Percentiles rank a stretch among this genome's conserved stretches.
These are phyloP conservation scores for Oemleria cerasiformis DNA, from an alignment of 306 rosid species.

Conservation along the genomic window DNA sequence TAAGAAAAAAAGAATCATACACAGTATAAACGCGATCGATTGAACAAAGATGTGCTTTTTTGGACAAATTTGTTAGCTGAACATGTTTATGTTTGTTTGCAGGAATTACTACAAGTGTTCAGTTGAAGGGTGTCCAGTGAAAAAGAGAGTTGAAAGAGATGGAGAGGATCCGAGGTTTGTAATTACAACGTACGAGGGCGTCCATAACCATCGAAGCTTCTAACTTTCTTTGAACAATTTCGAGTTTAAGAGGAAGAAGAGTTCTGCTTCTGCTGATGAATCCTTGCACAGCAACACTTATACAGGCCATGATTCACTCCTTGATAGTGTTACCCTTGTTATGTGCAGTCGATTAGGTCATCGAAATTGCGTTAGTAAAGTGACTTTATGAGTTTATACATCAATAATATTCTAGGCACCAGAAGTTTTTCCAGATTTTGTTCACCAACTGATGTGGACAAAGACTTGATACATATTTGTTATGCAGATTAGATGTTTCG, in stretches of 20 bases:
- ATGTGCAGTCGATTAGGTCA: not conserved
- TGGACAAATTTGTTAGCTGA: not conserved
- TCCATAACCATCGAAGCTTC: slow-evolving; percentile 59
- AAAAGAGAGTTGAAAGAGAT: slow-evolving; percentile 96
- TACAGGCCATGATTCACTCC: too few relatives aligned
- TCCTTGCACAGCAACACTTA: not conserved
- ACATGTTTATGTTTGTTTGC: slow-evolving; percentile 20
- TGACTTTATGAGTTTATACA: not conserved
- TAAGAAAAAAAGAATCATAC: slow-evolving; percentile 10
- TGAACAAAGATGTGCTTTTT: not conserved
- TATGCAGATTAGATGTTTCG: not conserved
- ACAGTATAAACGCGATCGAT: not conserved
- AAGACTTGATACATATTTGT: not conserved
- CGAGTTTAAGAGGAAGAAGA: not conserved
- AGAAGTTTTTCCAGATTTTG: not conserved
- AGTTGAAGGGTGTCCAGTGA: slow-evolving; percentile 76
- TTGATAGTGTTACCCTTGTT: not conserved
- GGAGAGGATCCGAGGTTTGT: slow-evolving; percentile 63
- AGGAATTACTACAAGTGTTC: slow-evolving; percentile 92
- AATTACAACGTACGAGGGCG: slow-evolving; percentile 87
- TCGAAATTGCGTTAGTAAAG: not conserved
- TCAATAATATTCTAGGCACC: not conserved
- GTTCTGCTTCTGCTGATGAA: not conserved
- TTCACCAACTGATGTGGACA: not conserved
- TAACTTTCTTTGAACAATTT: slow-evolving; percentile 16